Percentiles rank a stretch among this genome's conserved stretches.
Conservation (phyloP, 371 early-diverging fungal species). For the Catenaria anguillulae region DNA sequence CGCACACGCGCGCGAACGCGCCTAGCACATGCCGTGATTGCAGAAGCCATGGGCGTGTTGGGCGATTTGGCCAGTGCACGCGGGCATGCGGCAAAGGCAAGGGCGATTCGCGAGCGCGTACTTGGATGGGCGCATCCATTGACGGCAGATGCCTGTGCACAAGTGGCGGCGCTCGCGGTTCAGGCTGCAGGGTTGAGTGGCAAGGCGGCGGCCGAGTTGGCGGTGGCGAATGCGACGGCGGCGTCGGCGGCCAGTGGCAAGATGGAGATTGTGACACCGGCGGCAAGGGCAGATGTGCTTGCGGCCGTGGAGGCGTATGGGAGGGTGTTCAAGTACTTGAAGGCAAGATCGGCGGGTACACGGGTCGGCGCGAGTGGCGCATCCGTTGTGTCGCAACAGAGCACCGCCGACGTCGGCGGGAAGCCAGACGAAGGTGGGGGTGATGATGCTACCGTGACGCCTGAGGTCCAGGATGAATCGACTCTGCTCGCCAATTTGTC, state of each 20-base stretch:
- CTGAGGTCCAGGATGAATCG: too few species aligned
- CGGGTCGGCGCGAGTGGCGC: too few species aligned
- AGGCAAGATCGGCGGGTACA: slow-evolving; percentile 8
- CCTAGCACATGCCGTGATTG: background rate
- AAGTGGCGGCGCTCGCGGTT: slow-evolving; percentile 23
- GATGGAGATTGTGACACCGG: slow-evolving; percentile 26
- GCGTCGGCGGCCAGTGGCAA: background rate
- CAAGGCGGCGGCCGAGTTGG: background rate
- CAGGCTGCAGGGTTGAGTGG: slow-evolving; percentile 12
- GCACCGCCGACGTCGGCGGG: too few species aligned
- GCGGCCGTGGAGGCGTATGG: slow-evolving; percentile 29
- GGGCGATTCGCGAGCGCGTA: slow-evolving; percentile 19
- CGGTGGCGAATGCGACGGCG: too few species aligned
- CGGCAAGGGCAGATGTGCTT: slow-evolving; percentile 19
- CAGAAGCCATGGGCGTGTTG: slow-evolving; percentile 12
- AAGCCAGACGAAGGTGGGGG: too few species aligned
- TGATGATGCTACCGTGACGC: too few species aligned
- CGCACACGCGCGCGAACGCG: background rate
- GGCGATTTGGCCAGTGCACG: slow-evolving; percentile 28
- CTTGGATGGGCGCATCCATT: slow-evolving; percentile 22
- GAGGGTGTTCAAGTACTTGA: slow-evolving; percentile 27
- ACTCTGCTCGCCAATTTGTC: too few species aligned
- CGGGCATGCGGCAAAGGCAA: slow-evolving; percentile 19
- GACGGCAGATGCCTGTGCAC: slow-evolving; percentile 26
- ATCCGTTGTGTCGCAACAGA: too few species aligned